A percentile compares a stretch with the other conserved stretches of the same genome.
phyloP scores from a whole-genome alignment of 371 early-diverging fungal genomes.

The Nosema muscidifuracis region DNA sequence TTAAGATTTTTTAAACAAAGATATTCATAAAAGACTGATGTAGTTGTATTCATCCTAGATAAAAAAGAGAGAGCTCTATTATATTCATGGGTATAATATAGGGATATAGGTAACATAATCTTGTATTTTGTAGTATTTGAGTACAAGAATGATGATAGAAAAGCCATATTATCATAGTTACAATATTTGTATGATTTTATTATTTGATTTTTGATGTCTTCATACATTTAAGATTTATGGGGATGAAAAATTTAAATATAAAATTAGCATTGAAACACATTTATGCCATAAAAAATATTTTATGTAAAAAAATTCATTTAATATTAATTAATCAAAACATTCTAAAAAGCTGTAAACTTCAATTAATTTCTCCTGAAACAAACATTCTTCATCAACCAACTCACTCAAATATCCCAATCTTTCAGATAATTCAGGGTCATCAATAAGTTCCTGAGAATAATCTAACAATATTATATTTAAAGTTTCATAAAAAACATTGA shows the following conservation, averaged over 20 bases:
- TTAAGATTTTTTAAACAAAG: conserved; percentile 54
- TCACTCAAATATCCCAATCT: conserved; percentile 16
- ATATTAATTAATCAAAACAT: conserved; percentile 35
- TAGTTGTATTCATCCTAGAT: conserved; percentile 27
- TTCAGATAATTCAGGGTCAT: conserved; percentile 13
- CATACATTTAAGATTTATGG: background rate
- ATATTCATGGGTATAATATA: conserved; percentile 59
- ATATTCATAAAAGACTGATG: conserved; percentile 58
- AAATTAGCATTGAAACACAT: no score
- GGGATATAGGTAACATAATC: conserved; percentile 43
- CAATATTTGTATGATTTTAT: conserved; percentile 36
- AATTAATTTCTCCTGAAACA: conserved; percentile 40
- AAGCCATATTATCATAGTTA: conserved; percentile 47
- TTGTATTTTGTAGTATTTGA: conserved; percentile 10
- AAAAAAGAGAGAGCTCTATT: conserved; percentile 47
- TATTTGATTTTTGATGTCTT: conserved; percentile 6
- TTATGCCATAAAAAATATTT: no score
- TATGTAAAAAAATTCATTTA: no score
- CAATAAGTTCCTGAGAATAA: conserved; percentile 33
- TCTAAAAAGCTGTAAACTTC: conserved; percentile 39
- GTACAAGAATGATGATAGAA: conserved; percentile 16
- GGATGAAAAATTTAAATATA: no score
- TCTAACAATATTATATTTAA: conserved; percentile 22
- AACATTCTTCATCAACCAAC: conserved; percentile 38
- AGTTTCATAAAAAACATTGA: conserved; percentile 29